Base-by-base conservation (phyloP, 768 basidiomycete genomes). In the Boletus edulis region DNA sequence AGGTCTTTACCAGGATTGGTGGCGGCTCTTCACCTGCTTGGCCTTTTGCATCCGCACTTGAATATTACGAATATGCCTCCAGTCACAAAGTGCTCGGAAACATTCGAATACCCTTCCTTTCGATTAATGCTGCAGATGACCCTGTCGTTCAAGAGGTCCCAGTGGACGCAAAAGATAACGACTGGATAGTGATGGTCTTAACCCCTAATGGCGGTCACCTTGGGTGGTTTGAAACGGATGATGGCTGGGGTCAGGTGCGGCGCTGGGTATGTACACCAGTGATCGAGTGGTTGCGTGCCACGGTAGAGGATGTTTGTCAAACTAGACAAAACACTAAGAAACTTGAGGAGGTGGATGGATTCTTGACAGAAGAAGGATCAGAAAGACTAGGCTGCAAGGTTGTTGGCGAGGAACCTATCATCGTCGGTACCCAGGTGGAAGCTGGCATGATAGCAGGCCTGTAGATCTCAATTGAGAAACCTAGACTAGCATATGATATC, bases 61-160 rank as follows among this genome's bases (percentile, higher is more conserved):
- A 77, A 46, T 83, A 84, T 62, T 80, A 81, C 59, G 62, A 67
- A 49, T 77, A 77, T 63, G 75, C 76, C 7, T 85, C 89, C 7
- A 86, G 83, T 64, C 82, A 89, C 68, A 67, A 82, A 38, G 74
- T 83, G 46, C 71, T 91, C 27, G 69, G 71, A 51, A 73, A 80
- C 52, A 78, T 94, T 59, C 76, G 74, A 42, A 82, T 93, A 31
- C 92, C 92, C 14, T 86, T 85, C 69, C 78, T 94, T 9, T 81
- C 85, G 7, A 78, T 93, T 54, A 89, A 87, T 63, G 80, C 91
- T 17, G 79, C 78, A 22, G 88, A 92, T 67, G 91, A 92, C 69
- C 91, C 91, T 18, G 79, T 92, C 40, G 84, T 91, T 20, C 77
- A 75, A 44, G 74, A 81, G 51, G 76, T 86, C 38, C 88, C 87